phyloP scores from a whole-genome alignment of 2,329 filamentous ascomycete genomes.

The Alternaria sp. region DNA sequence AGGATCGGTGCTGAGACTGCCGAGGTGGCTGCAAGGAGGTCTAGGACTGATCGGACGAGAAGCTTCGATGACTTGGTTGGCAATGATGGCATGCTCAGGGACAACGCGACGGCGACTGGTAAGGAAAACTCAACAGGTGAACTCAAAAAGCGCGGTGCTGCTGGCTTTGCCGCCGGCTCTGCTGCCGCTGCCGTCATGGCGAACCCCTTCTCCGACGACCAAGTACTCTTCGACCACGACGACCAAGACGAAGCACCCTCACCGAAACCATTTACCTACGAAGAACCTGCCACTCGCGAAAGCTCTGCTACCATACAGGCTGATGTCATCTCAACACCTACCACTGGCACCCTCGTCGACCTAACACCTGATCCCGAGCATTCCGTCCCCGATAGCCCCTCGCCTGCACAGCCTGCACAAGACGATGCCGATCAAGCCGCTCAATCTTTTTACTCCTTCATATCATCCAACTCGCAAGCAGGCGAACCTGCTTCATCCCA shows the following conservation, averaged over 20 bases:
- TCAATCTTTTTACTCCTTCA: slow-evolving; percentile 52
- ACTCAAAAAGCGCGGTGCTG: slow-evolving; percentile 42
- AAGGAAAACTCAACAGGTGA: slow-evolving; percentile 30
- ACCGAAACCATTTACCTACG: slow-evolving; percentile 39
- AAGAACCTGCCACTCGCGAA: slow-evolving; percentile 38
- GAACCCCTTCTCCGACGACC: slow-evolving; percentile 58
- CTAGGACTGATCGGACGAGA: slow-evolving; percentile 31
- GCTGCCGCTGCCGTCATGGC: slow-evolving; percentile 43
- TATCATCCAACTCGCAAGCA: slow-evolving; percentile 33
- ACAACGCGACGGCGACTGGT: slow-evolving; percentile 37
- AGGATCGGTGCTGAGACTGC: slow-evolving; percentile 44
- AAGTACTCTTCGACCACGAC: slow-evolving; percentile 55
- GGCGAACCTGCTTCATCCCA: slow-evolving; percentile 7
- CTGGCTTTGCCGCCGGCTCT: slow-evolving; percentile 54
- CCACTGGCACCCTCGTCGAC: slow-evolving; percentile 42
- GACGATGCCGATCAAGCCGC: slow-evolving; percentile 33
- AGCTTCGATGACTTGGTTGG: slow-evolving; percentile 56
- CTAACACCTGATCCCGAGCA: slow-evolving; percentile 38
- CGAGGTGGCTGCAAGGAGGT: slow-evolving; percentile 30
- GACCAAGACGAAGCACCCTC: slow-evolving; percentile 44
- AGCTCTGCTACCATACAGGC: slow-evolving; percentile 45
- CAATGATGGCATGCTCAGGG: slow-evolving; percentile 51
- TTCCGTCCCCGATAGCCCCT: slow-evolving; percentile 28
- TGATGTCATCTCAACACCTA: slow-evolving; percentile 17
- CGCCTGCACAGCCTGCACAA: slow-evolving; percentile 21